Percentiles rank a stretch among this genome's conserved stretches.
Conservation (phyloP, 75 land plant genomes). For the Isoetes taiwanensis region DNA sequence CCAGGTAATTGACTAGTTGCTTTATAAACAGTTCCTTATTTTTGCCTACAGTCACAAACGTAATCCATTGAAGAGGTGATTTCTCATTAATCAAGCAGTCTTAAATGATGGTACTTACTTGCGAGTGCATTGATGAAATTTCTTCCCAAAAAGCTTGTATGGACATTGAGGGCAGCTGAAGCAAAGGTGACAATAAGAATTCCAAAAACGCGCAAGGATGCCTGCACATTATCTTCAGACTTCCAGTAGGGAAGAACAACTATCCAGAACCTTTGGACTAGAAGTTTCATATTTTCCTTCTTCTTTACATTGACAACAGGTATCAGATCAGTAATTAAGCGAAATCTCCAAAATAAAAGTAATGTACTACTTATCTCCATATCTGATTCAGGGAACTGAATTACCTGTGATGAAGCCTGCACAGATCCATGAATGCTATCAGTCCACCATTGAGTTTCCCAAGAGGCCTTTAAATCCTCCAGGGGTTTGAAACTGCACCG, state of each 20-base stretch:
- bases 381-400: too few species aligned
- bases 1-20: neutral
- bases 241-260: neutral
- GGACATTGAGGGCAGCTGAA: neutral
- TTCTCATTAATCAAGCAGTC: neutral
- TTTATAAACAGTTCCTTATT: neutral
- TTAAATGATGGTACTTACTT: neutral
- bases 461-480: too few species aligned
- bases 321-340: too few species aligned
- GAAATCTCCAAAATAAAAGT: too few species aligned
- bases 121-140: neutral
- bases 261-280: neutral
- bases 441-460: too few species aligned
- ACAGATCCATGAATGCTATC: too few species aligned
- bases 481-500: too few species aligned
- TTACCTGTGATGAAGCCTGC: too few species aligned
- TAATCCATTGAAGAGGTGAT: neutral
- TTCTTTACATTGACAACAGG: too few species aligned
- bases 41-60: too few species aligned
- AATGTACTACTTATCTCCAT: too few species aligned
- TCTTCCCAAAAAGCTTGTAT: neutral
- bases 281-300: too few species aligned
- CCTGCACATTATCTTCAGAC: neutral
- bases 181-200: neutral
- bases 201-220: neutral